Percentiles rank a stretch among this genome's conserved stretches.
Conservation (phyloP, 2,329 filamentous ascomycete species). For the Anthostomella pinea region DNA sequence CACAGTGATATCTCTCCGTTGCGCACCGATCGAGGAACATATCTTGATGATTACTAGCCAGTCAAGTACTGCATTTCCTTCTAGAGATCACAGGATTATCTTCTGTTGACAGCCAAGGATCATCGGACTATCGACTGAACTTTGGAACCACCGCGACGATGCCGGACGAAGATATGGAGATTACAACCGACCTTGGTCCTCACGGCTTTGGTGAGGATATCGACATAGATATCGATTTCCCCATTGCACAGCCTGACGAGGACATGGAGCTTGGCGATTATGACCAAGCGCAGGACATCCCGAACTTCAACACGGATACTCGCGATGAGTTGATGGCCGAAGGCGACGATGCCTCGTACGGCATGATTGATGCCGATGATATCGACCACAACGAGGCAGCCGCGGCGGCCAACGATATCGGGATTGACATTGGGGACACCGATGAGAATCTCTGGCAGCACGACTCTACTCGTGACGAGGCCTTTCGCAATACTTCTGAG, state of each 20-base stretch:
- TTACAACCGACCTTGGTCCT: conserved; percentile 31
- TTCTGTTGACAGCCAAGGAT: not conserved
- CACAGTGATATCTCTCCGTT: not conserved
- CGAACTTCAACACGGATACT: conserved; percentile 31
- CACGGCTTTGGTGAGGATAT: conserved; percentile 30
- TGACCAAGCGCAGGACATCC: conserved; percentile 26
- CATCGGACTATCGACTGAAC: not conserved
- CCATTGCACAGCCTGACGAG: conserved; percentile 29
- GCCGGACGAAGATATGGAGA: conserved; percentile 35
- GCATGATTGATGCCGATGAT: conserved; percentile 33
- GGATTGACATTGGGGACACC: conserved; percentile 30
- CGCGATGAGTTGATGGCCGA: conserved; percentile 35
- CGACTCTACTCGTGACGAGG: conserved; percentile 7
- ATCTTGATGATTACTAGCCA: no score
- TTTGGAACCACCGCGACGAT: conserved; percentile 16
- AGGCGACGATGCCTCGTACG: conserved; percentile 31
- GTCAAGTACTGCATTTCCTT: no score
- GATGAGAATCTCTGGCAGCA: conserved; percentile 28
- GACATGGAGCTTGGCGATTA: conserved; percentile 33
- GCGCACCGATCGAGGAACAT: no score
- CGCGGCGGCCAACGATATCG: conserved; percentile 27
- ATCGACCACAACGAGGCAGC: conserved; percentile 23
- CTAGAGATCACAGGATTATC: not conserved
- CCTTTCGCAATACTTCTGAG: conserved; percentile 19
- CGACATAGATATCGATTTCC: conserved; percentile 34